phyloP scores from a whole-genome alignment of 345 rosid genomes.

The Atalantia buxifolia region DNA sequence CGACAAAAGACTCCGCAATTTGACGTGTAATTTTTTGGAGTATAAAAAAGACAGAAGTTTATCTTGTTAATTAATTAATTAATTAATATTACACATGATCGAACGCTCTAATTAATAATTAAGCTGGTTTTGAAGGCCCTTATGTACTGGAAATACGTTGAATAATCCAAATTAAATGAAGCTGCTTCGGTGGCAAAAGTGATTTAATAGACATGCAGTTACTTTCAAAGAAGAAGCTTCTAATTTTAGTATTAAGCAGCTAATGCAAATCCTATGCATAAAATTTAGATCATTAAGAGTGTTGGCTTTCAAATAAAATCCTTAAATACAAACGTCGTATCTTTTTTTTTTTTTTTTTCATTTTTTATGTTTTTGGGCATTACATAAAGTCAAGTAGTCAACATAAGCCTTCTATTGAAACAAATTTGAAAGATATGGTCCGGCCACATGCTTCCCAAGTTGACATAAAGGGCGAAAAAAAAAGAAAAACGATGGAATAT shows the following conservation, averaged over 20 bases:
- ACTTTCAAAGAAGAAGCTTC: background rate
- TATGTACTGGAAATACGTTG: too few relatives aligned
- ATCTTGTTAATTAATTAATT: background rate
- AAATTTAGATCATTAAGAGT: too few relatives aligned
- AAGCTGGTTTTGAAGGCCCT: background rate
- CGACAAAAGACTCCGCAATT: background rate
- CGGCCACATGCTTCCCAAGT: background rate
- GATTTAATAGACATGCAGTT: background rate
- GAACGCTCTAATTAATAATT: background rate
- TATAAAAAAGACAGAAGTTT: background rate
- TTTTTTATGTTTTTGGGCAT: background rate
- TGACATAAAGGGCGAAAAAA: background rate
- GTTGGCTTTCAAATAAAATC: background rate
- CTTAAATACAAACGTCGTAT: background rate
- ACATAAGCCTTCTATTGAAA: background rate
- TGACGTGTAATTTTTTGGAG: background rate
- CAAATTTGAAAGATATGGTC: background rate
- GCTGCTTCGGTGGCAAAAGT: background rate
- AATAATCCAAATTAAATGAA: background rate
- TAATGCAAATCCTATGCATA: background rate
- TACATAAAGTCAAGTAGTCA: background rate
- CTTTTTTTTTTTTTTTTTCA: too few relatives aligned
- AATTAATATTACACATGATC: background rate
- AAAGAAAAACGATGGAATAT: background rate
- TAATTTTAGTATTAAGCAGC: background rate